Base-by-base conservation (phyloP, 176 grass and related monocot species). In the Musa schizocarpa region DNA sequence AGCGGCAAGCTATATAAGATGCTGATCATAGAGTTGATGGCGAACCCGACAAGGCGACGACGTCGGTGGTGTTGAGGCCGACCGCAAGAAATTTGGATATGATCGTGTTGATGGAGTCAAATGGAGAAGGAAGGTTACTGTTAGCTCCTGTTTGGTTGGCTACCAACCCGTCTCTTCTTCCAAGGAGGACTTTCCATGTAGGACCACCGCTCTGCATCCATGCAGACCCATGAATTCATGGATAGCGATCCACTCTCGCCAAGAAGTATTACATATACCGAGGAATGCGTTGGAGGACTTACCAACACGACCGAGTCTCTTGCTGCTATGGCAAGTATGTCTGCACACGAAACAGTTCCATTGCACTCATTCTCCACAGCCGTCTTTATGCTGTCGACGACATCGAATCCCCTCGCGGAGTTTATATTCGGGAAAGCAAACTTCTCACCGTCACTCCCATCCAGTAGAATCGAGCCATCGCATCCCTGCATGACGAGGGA, bases 41-140 rank as follows among this genome's bases (percentile, higher is more conserved):
- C 51, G 17, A 76, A 89, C 86, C 92, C 57, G 95, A 93, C 24
- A 98, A 82, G 20, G 79, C 77, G 54, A 91, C 90, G 23, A 98
- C 90, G 72, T 98, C 95, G 6, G 73, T 87, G 25, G 53, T 84
- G 2, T 83, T 71, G 0, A 98, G 90, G 9, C 90, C 95, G 52
- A 98, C 90, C 20, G 26, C 65, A 2, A 0, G 66, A 67, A 93
- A 98, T 14, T 63, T 87, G 9, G 16, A 0, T 6, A 50, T 69
- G 77, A 93, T 98, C 0, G 0, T 2, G 65, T 6, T 6, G 72
- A 91, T 88, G 52, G 85, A 0, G 1, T 89, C 58, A 9, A 64
- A 76, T 4, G 92, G 89, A 21, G 63, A 29, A 6, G 92, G 87
- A 54, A 96, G 87, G 77, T 84, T 84, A 14, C 21, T 84, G 81